These are phyloP conservation scores for Ophiostoma novo-ulmi DNA, from an alignment of 2,329 filamentous ascomycete genomes.

Conservation along the genomic window DNA sequence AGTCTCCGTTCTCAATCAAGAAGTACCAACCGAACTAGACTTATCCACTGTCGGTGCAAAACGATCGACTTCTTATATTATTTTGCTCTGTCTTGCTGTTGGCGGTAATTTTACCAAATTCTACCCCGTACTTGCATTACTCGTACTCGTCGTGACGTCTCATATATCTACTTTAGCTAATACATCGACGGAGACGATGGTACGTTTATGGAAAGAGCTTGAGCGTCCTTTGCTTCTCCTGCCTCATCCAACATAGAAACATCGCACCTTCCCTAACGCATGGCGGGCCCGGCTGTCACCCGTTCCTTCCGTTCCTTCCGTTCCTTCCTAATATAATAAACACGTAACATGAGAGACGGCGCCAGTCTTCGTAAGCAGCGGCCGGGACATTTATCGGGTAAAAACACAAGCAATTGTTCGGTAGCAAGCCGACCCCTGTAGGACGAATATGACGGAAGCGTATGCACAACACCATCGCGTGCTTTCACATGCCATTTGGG, in stretches of 20 bases:
- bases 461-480: background rate
- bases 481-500: slow-evolving; percentile 2
- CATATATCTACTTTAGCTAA: no score
- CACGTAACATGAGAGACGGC: no score
- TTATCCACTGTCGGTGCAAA: background rate
- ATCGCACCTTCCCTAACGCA: background rate
- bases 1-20: background rate
- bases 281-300: background rate
- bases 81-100: background rate
- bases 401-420: background rate
- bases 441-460: background rate
- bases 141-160: no score
- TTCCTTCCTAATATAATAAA: background rate
- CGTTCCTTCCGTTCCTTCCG: background rate
- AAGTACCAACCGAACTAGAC: slow-evolving; percentile 5
- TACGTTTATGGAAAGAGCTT: background rate
- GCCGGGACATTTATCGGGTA: background rate
- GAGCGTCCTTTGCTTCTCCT: background rate
- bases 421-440: background rate
- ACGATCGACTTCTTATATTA: background rate
- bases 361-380: no score
- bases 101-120: background rate
- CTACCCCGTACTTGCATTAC: no score
- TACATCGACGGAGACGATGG: no score
- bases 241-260: background rate